These are phyloP conservation scores for Penicillium psychrofluorescens DNA, from an alignment of 495 filamentous ascomycete species.

Conservation along the genomic window DNA sequence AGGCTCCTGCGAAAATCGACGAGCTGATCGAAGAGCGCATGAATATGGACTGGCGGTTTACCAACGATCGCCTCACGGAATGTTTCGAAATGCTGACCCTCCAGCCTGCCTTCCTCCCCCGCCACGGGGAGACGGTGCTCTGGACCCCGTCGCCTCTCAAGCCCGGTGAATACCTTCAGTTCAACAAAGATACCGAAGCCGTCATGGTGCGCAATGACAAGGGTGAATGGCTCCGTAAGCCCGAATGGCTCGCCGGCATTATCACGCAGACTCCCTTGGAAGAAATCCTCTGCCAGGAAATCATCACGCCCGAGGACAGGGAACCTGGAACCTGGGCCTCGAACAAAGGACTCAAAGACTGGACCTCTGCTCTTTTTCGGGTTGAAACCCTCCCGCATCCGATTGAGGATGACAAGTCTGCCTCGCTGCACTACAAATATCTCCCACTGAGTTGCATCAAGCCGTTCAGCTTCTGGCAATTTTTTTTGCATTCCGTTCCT, in stretches of 20 bases:
- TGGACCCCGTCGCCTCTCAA: constrained; percentile 33
- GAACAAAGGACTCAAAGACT: too few species aligned
- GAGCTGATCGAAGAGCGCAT: constrained; percentile 36
- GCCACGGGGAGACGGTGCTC: constrained; percentile 51
- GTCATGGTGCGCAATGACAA: constrained; percentile 27
- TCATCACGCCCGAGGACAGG: constrained; percentile 30
- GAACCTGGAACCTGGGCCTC: constrained; percentile 5
- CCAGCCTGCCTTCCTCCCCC: constrained; percentile 46
- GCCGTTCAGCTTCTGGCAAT: constrained; percentile 46
- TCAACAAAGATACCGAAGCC: constrained; percentile 17
- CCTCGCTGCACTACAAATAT: constrained; percentile 46
- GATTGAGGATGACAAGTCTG: constrained; percentile 40
- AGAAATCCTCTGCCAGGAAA: constrained; percentile 35
- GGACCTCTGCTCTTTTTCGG: constrained; percentile 42
- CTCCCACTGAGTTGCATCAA: constrained; percentile 46
- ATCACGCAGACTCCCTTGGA: constrained; percentile 42
- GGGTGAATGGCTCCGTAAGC: constrained; percentile 20
- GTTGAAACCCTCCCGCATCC: constrained; percentile 50
- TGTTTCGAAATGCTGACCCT: constrained; percentile 27
- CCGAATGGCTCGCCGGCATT: constrained; percentile 51
- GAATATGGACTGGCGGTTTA: constrained; percentile 49
- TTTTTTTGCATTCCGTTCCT: constrained; percentile 31
- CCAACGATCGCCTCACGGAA: constrained; percentile 27
- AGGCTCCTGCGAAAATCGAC: constrained; percentile 28
- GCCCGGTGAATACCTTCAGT: constrained; percentile 22